phyloP scores from a whole-genome alignment of 768 basidiomycete species.

The Termitomyces sp. region DNA sequence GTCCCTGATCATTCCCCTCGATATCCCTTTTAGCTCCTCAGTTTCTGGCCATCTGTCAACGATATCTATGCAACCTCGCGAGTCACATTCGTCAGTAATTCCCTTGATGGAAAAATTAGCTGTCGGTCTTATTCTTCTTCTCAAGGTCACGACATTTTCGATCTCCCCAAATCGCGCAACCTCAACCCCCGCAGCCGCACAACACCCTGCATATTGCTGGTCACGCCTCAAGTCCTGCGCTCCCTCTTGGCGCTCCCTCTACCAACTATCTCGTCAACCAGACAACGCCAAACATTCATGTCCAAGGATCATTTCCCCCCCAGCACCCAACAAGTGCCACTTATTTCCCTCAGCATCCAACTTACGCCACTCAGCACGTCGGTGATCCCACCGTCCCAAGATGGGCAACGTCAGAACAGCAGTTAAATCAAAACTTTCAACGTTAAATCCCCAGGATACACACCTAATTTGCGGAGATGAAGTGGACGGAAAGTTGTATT shows the following conservation, averaged over 20 bases:
- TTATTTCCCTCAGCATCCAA: conserved; percentile 16
- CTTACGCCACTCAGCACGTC: conserved; percentile 4
- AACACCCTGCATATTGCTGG: background rate
- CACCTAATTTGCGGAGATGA: background rate
- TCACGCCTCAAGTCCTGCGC: background rate
- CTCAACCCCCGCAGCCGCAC: background rate
- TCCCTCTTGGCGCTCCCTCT: background rate
- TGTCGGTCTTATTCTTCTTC: background rate
- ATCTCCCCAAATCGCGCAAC: background rate
- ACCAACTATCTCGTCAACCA: background rate
- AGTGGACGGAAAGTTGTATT: background rate
- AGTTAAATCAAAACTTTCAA: conserved; percentile 15
- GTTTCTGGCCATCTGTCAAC: conserved; percentile 44
- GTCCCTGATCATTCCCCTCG: background rate
- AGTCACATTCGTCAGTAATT: conserved; percentile 14
- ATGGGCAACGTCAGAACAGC: conserved; percentile 22
- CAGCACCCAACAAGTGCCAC: conserved; percentile 13
- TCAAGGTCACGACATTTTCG: conserved; percentile 7
- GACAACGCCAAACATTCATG: background rate
- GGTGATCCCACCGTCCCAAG: conserved; percentile 6
- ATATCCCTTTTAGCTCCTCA: conserved; percentile 39
- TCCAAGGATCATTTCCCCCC: background rate
- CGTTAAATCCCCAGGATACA: background rate
- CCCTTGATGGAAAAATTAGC: background rate
- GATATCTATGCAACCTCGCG: conserved; percentile 10